phyloP scores from a whole-genome alignment of 257 asterid genomes.

The Mentha longifolia region DNA sequence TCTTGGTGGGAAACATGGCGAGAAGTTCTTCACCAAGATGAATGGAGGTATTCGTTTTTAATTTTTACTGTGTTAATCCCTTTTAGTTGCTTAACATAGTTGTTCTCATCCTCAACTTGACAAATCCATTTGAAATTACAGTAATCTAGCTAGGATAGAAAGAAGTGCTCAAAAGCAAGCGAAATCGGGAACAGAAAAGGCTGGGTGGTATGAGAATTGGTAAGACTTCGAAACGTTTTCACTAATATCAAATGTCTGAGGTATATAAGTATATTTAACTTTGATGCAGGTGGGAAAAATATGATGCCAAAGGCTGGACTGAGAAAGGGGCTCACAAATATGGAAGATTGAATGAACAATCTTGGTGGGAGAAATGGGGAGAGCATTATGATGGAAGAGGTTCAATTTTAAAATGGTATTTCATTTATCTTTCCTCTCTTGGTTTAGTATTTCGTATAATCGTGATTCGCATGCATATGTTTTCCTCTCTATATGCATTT shows the following conservation, averaged over 20 bases:
- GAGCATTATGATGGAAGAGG: conserved; percentile 98
- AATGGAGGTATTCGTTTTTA: conserved; percentile 82
- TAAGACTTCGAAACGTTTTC: conserved; percentile 42
- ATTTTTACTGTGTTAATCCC: too few species aligned
- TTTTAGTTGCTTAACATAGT: conserved; percentile 3
- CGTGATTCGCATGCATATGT: not conserved
- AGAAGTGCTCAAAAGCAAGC: conserved; percentile 99
- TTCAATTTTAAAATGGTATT: conserved; percentile 93
- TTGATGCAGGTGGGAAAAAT: conserved; percentile 95
- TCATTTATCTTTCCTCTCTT: conserved; percentile 2
- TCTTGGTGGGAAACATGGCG: conserved; percentile 99
- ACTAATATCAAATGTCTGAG: not conserved
- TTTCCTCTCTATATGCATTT: conserved; percentile 12
- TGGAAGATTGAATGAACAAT: conserved; percentile 93
- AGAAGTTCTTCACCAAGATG: conserved; percentile 97
- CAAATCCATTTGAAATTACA: conserved; percentile 46
- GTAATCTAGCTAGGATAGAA: conserved; percentile 97
- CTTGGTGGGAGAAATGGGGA: conserved; percentile 99
- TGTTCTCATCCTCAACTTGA: not conserved
- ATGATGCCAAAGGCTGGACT: conserved; percentile 98
- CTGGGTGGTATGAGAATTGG: conserved; percentile 99
- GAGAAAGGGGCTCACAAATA: conserved; percentile 98
- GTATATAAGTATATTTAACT: conserved; percentile 5
- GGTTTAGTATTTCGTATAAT: not conserved
- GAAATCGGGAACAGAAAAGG: conserved; percentile 88